These are phyloP conservation scores for Cudoniella acicularis DNA, from an alignment of 495 filamentous ascomycete genomes.

Conservation along the genomic window DNA sequence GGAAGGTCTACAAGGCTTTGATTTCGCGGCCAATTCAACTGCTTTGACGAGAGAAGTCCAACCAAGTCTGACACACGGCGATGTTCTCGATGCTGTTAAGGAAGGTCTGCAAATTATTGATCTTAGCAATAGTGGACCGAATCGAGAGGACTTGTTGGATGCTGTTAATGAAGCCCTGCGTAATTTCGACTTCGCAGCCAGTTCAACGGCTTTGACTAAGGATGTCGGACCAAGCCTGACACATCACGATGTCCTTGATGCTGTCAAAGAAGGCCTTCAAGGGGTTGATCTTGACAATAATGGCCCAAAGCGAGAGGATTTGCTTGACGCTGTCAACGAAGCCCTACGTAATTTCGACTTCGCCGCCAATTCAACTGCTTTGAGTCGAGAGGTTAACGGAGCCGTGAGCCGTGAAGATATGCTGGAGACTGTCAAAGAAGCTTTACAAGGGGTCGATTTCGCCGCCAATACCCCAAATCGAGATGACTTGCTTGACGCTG, in stretches of 20 bases:
- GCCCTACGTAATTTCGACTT: conserved; percentile 69
- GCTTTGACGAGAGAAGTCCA: conserved; percentile 33
- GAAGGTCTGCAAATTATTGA: conserved; percentile 86
- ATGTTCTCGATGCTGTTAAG: conserved; percentile 70
- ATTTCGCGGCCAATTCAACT: conserved; percentile 50
- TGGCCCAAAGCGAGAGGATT: conserved; percentile 66
- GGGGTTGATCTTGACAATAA: too few species aligned
- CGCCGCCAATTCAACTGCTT: conserved; percentile 37
- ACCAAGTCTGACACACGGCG: conserved; percentile 40
- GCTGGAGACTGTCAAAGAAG: too few species aligned
- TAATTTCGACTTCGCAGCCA: conserved; percentile 54
- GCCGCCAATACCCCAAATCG: too few species aligned
- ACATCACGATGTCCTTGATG: neutral
- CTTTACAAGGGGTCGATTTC: too few species aligned
- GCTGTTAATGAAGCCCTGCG: conserved; percentile 79
- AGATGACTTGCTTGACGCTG: conserved; percentile 72
- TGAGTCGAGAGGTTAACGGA: conserved; percentile 42
- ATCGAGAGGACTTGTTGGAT: conserved; percentile 80
- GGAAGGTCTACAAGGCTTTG: conserved; percentile 72
- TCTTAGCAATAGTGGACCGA: conserved; percentile 77
- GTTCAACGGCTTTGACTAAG: conserved; percentile 41
- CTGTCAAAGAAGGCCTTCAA: neutral
- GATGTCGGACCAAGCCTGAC: conserved; percentile 46
- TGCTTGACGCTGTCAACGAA: conserved; percentile 72
- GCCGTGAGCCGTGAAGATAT: too few species aligned